Conservation (phyloP, 2,329 filamentous ascomycete genomes). For the Clarireedia homoeocarpa region DNA sequence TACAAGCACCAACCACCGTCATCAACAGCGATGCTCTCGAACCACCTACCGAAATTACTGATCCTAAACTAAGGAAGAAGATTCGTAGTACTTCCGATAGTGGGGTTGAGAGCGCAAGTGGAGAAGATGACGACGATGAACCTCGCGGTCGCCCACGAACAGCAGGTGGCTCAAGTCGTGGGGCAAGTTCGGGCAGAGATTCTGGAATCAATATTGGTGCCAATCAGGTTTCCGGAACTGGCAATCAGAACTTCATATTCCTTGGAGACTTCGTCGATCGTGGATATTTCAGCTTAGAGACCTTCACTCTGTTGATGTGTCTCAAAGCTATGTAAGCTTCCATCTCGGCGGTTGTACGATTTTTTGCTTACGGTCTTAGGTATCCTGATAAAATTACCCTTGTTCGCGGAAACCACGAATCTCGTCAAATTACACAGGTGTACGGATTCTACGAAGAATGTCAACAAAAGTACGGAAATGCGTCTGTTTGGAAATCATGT, state of each 20-base stretch:
- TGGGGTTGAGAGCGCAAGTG: slow-evolving; percentile 40
- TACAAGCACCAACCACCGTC: slow-evolving; percentile 61
- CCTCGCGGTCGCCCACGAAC: slow-evolving; percentile 38
- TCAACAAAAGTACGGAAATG: slow-evolving; percentile 69
- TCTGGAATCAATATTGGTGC: slow-evolving; percentile 30
- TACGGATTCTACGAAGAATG: slow-evolving; percentile 77
- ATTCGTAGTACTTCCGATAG: slow-evolving; percentile 54
- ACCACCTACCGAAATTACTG: slow-evolving; percentile 79
- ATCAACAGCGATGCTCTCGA: slow-evolving; percentile 91
- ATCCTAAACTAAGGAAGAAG: slow-evolving; percentile 81
- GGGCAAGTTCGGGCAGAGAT: slow-evolving; percentile 33
- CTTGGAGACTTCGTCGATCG: slow-evolving; percentile 67
- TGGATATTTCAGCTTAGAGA: slow-evolving; percentile 68
- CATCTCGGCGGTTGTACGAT: no score
- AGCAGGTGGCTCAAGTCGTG: slow-evolving; percentile 35
- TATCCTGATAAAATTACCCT: slow-evolving; percentile 67
- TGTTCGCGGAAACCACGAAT: slow-evolving; percentile 69
- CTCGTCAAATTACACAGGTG: slow-evolving; percentile 69
- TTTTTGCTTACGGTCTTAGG: slow-evolving; percentile 32
- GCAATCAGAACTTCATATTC: slow-evolving; percentile 65
- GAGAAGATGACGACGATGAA: slow-evolving; percentile 43
- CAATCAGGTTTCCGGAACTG: slow-evolving; percentile 38
- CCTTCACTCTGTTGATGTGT: slow-evolving; percentile 64
- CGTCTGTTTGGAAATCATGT: slow-evolving; percentile 72
- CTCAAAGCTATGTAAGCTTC: slow-evolving; percentile 57